Evolutionary conservation across 2,329 filamentous ascomycete species (phyloP), one percentile per base, ranked within the genome.

Genomic region (Trichoderma lentiforme): DNA sequence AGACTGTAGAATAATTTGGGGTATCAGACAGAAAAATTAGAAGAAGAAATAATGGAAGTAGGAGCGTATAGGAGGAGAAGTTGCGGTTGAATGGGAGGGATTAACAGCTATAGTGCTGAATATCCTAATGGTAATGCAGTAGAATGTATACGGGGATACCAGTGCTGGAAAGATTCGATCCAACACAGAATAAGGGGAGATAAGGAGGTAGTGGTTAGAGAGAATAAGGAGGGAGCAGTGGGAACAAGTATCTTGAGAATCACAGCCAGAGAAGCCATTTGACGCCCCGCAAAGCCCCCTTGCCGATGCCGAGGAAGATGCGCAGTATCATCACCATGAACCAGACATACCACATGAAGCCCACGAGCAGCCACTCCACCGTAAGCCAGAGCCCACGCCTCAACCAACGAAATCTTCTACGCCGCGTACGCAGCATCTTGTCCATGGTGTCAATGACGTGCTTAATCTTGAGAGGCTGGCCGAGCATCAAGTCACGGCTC

Each of bases 321-420:
- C 93, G 88, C 66, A 92, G 84, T 28, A 95, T 85, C 80, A 94
- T 92, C 28, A 98, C 95, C 39, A 97, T 85, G 72, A 97, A 89
- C 94, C 95, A 98, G 18, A 97, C 91, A 81, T 92, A 94, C 94
- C 96, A 98, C 90, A 98, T 93, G 76, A 97, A 88, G 4, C 92
- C 93, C 51, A 98, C 90, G 21, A 98, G 86, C 64, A 90, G 84
- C 94, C 94, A 98, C 84, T 98, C 95, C 18, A 98, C 88, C 24
- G 91, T 82, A 70, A 94, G 89, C 88, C 94, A 98, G 15, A 93
- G 91, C 0, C 90, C 89, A 15, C 93, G 86, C 51, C 93, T 86
- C 28, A 94, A 81, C 90, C 93, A 94, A 70, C 93, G 86, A 78
- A 96, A 89, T 71, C 89, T 82, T 34, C 90, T 82, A 15, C 90